These are phyloP conservation scores for Sporothrix pallida DNA, from an alignment of 2,329 filamentous ascomycete genomes.

Conservation along the genomic window DNA sequence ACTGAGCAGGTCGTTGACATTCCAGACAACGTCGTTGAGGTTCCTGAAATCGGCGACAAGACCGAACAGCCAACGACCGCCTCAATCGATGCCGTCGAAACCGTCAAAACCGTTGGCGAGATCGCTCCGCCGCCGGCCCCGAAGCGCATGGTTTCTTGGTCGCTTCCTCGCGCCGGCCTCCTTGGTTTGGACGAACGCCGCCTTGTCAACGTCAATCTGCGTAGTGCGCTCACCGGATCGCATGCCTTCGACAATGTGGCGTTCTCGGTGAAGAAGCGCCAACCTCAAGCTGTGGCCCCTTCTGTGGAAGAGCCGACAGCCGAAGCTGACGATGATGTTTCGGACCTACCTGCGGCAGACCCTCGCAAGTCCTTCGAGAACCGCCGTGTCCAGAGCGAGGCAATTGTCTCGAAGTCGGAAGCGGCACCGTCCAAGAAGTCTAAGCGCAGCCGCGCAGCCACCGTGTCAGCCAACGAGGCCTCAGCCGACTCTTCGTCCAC, in stretches of 20 bases:
- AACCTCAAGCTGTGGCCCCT: too few species aligned
- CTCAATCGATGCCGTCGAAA: not conserved
- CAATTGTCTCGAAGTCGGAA: not conserved
- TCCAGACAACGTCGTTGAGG: not conserved
- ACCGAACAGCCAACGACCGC: not conserved
- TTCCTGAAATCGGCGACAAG: not conserved
- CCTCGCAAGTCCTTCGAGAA: not conserved
- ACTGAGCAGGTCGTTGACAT: not conserved
- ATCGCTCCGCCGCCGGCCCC: not conserved
- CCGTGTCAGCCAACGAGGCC: not conserved
- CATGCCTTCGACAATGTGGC: conserved; percentile 38
- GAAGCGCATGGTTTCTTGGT: conserved; percentile 6
- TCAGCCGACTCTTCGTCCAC: not conserved
- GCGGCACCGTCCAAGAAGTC: not conserved
- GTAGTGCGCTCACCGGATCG: conserved; percentile 42
- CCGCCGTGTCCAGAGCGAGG: conserved; percentile 1
- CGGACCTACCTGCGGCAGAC: too few species aligned
- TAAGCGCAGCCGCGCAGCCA: not conserved
- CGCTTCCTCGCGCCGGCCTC: conserved; percentile 43
- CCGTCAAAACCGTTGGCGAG: not conserved
- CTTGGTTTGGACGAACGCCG: conserved; percentile 43
- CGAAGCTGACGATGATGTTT: conserved; percentile 12
- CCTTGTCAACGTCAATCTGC: conserved; percentile 42
- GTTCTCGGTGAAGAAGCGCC: not conserved
- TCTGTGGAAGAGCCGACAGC: not conserved